phyloP scores from a whole-genome alignment of 257 asterid species.

The Rubia yunnanensis region DNA sequence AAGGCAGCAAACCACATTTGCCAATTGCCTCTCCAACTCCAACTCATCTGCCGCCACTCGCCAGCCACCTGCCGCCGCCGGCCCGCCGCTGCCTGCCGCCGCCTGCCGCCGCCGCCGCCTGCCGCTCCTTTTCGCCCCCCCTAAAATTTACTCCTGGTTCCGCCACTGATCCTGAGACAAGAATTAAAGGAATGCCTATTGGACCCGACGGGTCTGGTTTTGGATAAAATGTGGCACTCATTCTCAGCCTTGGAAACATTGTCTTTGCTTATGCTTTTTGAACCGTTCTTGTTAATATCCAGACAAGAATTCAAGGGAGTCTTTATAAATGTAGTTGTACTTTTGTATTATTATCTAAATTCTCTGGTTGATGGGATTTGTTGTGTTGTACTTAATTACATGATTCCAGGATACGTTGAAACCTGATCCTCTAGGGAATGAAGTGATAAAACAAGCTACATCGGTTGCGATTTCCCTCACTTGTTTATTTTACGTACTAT shows the following conservation, averaged over 20 bases:
- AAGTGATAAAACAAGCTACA: conserved; percentile 47
- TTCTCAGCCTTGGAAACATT: conserved; percentile 55
- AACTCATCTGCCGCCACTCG: too few relatives aligned
- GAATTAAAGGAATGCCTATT: conserved; percentile 42
- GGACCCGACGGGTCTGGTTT: conserved; percentile 23
- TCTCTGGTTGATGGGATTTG: too few relatives aligned
- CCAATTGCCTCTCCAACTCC: too few relatives aligned
- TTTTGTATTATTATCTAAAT: too few relatives aligned
- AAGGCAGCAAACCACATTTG: too few relatives aligned
- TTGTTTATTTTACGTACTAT: conserved; percentile 38
- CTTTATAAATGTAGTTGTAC: too few relatives aligned
- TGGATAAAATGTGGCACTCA: conserved; percentile 56
- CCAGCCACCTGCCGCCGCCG: too few relatives aligned
- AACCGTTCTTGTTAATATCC: conserved; percentile 50
- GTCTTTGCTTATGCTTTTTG: conserved; percentile 65
- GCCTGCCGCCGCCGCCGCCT: too few relatives aligned
- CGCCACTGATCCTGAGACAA: conserved; percentile 20
- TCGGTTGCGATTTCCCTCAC: conserved; percentile 31
- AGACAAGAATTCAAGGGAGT: too few relatives aligned
- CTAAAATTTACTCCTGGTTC: too few relatives aligned
- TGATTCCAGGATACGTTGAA: conserved; percentile 47
- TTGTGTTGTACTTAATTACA: neutral
- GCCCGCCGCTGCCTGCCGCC: too few relatives aligned
- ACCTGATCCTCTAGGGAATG: conserved; percentile 33
- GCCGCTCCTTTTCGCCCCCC: too few relatives aligned